Conservation (phyloP, 163 green algal genomes). For the Scenedesmus sp. region DNA sequence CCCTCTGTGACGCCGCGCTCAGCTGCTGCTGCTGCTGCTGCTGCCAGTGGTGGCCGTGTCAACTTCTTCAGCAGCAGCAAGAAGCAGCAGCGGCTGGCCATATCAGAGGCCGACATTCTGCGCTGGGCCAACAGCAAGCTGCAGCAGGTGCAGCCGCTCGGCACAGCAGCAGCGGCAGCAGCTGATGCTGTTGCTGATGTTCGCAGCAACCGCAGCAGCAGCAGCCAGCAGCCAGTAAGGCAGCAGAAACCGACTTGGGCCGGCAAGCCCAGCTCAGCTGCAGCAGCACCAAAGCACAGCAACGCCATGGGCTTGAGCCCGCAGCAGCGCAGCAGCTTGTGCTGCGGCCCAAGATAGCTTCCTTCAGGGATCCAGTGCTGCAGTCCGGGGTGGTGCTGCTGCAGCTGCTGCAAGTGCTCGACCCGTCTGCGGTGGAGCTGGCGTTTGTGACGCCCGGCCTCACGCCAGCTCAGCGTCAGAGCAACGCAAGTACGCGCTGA, state of each 20-base stretch:
- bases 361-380: constrained; percentile 56
- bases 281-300: constrained; percentile 16
- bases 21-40: background rate
- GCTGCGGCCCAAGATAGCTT: background rate
- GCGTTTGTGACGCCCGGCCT: constrained; percentile 58
- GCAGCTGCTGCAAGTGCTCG: constrained; percentile 60
- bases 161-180: constrained; percentile 15
- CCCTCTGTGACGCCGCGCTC: constrained; percentile 27
- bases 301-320: no score
- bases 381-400: constrained; percentile 47
- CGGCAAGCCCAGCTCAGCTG: background rate
- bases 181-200: background rate
- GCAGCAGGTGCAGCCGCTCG: constrained; percentile 3
- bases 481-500: constrained; percentile 75
- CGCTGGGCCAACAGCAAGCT: constrained; percentile 67
- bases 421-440: constrained; percentile 57
- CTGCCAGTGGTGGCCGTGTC: background rate
- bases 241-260: background rate
- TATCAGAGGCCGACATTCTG: constrained; percentile 59
- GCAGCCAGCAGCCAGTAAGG: background rate
- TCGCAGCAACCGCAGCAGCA: background rate
- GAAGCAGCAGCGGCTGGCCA: constrained; percentile 48
- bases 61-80: constrained; percentile 37
- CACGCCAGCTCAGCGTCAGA: constrained; percentile 55
- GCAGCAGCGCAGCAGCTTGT: background rate